A percentile compares a stretch with the other conserved stretches of the same genome.
Evolutionary conservation across 1,139 yeast species (phyloP).

Genomic region (Pneumocystis sp.): DNA sequence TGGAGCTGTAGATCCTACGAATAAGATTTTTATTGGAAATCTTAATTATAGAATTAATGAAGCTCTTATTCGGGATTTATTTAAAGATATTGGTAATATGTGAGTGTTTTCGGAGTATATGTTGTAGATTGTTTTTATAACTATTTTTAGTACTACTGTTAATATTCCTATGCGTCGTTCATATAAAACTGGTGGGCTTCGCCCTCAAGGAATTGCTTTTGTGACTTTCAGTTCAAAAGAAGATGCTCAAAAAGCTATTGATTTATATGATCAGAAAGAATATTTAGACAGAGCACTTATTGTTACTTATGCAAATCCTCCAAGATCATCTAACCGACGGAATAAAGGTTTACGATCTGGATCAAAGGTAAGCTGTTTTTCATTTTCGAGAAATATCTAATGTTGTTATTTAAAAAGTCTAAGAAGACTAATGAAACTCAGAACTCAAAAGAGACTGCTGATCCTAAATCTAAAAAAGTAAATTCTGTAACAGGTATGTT

Average conservation of each 20-base stretch:
- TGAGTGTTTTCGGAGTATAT: not conserved
- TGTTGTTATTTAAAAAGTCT: not conserved
- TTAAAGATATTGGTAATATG: not conserved
- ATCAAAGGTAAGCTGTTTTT: not conserved
- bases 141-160: not conserved
- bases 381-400: not conserved
- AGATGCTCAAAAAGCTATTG: constrained; percentile 81
- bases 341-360: not conserved
- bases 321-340: not conserved
- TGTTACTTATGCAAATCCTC: not conserved
- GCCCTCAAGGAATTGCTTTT: constrained; percentile 50
- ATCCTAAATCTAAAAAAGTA: not conserved
- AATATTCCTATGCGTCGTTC: not conserved
- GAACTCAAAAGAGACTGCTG: not conserved
- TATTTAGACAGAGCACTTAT: not conserved
- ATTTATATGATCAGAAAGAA: constrained; percentile 17
- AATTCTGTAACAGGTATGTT: not conserved
- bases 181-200: not conserved
- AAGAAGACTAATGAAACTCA: not conserved
- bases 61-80: constrained; percentile 19
- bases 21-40: constrained; percentile 21
- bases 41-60: constrained; percentile 21
- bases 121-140: not conserved
- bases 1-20: not conserved
- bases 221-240: constrained; percentile 78